These are phyloP conservation scores for Lepidopterella palustris DNA, from an alignment of 495 filamentous ascomycete species.

Conservation along the genomic window DNA sequence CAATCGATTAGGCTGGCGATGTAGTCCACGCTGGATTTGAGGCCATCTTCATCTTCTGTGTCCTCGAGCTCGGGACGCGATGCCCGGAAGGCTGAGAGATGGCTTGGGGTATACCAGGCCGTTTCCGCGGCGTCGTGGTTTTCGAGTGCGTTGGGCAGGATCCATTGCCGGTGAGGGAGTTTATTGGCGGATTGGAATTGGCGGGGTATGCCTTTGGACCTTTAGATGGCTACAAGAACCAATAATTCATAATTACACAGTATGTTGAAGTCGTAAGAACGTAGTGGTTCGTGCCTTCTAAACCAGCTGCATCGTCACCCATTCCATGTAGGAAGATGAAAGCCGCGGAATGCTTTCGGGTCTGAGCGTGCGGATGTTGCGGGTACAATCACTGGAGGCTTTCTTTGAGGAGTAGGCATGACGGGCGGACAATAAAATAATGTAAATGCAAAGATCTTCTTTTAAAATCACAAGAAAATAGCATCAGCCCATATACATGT, in stretches of 20 bases:
- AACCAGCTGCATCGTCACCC: constrained; percentile 39
- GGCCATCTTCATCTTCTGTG: constrained; percentile 36
- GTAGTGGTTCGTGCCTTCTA: constrained; percentile 31
- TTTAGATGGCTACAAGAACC: neutral
- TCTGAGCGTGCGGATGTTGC: constrained; percentile 24
- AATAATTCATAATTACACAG: no score
- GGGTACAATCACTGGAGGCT: constrained; percentile 32
- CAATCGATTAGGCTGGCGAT: constrained; percentile 38
- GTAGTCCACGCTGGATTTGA: constrained; percentile 36
- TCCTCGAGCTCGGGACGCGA: constrained; percentile 32
- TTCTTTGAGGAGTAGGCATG: constrained; percentile 1
- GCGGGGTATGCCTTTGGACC: constrained; percentile 27
- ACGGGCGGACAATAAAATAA: no score
- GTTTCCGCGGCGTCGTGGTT: constrained; percentile 37
- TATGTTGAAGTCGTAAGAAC: neutral
- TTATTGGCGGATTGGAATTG: constrained; percentile 42
- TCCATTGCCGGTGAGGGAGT: constrained; percentile 38
- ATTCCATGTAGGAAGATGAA: constrained; percentile 44
- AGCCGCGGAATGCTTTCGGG: constrained; percentile 36
- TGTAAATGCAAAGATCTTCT: no score
- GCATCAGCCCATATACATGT: no score
- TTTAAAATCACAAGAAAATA: no score
- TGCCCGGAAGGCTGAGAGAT: constrained; percentile 34
- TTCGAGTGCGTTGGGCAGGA: constrained; percentile 40
- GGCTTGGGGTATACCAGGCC: constrained; percentile 40